Percentiles rank a stretch among this genome's conserved stretches.
These are phyloP conservation scores for Cicer chorassanicum DNA, from an alignment of 306 rosid genomes.

Conservation along the genomic window DNA sequence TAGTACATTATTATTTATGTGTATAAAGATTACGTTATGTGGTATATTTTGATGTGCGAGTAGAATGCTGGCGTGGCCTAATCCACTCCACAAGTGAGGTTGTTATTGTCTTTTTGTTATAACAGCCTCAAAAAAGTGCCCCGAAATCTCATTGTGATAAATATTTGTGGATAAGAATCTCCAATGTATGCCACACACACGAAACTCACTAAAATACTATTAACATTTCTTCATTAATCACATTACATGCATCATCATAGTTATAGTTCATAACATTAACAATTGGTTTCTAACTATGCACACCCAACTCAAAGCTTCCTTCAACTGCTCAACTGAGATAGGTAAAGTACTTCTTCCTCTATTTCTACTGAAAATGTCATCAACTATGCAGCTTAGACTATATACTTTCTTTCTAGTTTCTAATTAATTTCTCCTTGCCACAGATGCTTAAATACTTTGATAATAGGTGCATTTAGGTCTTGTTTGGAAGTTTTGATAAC, in stretches of 20 bases:
- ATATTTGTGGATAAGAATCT: conserved; percentile 86
- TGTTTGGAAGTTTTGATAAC: no score
- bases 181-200: conserved; percentile 63
- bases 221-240: conserved; percentile 19
- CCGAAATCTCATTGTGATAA: conserved; percentile 58
- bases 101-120: conserved; percentile 37
- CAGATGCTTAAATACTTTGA: no score
- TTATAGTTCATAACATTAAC: background rate
- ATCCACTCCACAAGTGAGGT: conserved; percentile 27
- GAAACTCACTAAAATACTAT: conserved; percentile 48
- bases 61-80: conserved; percentile 56
- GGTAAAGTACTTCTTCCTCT: conserved; percentile 4
- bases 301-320: conserved; percentile 36
- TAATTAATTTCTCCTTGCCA: no score
- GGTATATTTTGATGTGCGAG: no score
- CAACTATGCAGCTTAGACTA: background rate
- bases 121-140: conserved; percentile 57
- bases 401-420: no score
- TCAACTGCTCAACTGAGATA: conserved; percentile 48
- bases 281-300: conserved; percentile 46
- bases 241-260: conserved; percentile 46
- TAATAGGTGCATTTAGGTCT: no score
- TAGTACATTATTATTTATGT: no score
- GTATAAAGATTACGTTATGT: no score
- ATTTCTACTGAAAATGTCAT: conserved; percentile 1